Evolutionary conservation across 2,329 filamentous ascomycete species (phyloP), one percentile per base, ranked within the genome.

Genomic region (Fusarium sp.): DNA sequence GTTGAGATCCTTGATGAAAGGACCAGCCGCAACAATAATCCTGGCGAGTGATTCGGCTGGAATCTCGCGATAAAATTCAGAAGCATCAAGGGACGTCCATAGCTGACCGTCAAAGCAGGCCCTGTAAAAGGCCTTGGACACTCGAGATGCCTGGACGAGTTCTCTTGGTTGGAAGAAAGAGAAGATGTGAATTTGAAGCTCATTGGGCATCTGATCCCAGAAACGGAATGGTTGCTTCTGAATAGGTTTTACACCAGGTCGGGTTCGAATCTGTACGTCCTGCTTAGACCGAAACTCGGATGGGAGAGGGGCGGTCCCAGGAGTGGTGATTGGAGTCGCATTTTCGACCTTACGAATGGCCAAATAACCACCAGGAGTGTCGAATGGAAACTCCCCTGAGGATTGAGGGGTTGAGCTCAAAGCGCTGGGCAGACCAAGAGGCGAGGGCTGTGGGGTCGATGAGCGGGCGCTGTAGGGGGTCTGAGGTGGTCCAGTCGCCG

Each of bases 81-180:
- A 92, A 5, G 94, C 91, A 81, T 98, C 95, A 55, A 98, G 88
- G 47, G 89, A 90, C 8, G 91, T 91, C 96, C 96, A 99, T 22
- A 98, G 84, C 83, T 99, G 96, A 5, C 96, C 96, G 81, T 99
- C 96, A 77, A 96, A 98, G 83, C 96, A 98, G 83, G 94, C 91
- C 54, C 88, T 87, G 81, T 97, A 87, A 86, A 96, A 98, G 11
- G 88, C 84, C 81, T 91, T 94, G 79, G 91, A 96, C 26, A 96
- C 93, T 24, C 90, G 85, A 2, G 96, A 97, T 63, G 89, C 89
- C 66, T 91, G 89, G 17, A 98, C 90, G 39, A 98, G 89, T 80
- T 98, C 92, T 79, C 91, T 94, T 2, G 95, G 95, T 34, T 87
- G 86, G 26, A 98, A 86, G 77, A 92, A 94, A 10, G 90, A 88